phyloP scores from a whole-genome alignment of 2,329 filamentous ascomycete genomes.

The Fusarium brachygibbosum region DNA sequence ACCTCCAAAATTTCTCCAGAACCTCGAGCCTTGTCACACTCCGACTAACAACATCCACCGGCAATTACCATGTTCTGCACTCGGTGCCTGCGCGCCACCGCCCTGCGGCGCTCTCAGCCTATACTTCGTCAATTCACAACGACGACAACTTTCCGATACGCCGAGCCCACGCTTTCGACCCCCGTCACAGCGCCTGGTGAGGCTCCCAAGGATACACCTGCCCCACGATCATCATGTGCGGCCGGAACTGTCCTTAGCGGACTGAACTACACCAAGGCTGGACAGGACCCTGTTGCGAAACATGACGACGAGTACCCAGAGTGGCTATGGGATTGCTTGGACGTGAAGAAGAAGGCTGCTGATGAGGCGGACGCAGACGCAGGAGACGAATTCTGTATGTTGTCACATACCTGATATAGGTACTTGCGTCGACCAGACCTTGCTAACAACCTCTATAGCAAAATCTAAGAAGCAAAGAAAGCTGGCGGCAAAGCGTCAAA shows the following conservation, averaged over 20 bases:
- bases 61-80: slow-evolving; percentile 58
- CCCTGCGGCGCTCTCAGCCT: slow-evolving; percentile 51
- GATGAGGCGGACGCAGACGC: slow-evolving; percentile 66
- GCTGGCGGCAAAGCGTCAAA: slow-evolving; percentile 75
- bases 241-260: slow-evolving; percentile 79
- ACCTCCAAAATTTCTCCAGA: slow-evolving; percentile 51
- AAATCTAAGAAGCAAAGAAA: slow-evolving; percentile 88
- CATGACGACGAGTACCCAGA: slow-evolving; percentile 82
- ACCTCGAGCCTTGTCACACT: slow-evolving; percentile 43
- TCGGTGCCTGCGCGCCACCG: slow-evolving; percentile 63
- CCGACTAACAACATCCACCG: slow-evolving; percentile 47
- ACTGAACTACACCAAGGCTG: slow-evolving; percentile 82
- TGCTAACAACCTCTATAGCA: slow-evolving; percentile 61
- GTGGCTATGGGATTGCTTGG: slow-evolving; percentile 83
- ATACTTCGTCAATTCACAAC: slow-evolving; percentile 59
- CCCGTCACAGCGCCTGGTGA: slow-evolving; percentile 53
- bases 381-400: slow-evolving; percentile 85
- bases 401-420: neutral
- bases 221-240: slow-evolving; percentile 65
- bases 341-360: slow-evolving; percentile 68
- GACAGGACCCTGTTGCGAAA: slow-evolving; percentile 78
- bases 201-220: slow-evolving; percentile 49
- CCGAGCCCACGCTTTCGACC: slow-evolving; percentile 56
- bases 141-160: slow-evolving; percentile 53
- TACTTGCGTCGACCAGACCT: neutral